Evolutionary conservation across 1,284 basidiomycete genomes (phyloP).

Genomic region (Austropuccinia psidii): DNA sequence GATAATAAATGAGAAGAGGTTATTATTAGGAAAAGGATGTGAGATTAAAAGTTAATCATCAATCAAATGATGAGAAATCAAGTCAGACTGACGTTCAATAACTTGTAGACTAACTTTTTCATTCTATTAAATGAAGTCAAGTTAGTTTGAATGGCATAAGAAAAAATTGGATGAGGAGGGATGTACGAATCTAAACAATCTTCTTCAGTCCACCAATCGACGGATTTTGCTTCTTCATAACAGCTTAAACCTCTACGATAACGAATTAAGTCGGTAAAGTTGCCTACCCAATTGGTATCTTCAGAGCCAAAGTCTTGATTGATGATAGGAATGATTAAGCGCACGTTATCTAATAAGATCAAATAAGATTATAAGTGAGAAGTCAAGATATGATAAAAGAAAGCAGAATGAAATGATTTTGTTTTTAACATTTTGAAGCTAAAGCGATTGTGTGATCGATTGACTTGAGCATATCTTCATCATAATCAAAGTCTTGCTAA

Average conservation of each 20-base stretch:
- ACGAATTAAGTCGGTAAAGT: slow-evolving; percentile 35
- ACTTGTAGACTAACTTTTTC: slow-evolving; percentile 26
- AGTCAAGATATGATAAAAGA: background rate
- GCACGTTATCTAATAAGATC: slow-evolving; percentile 15
- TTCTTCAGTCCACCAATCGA: slow-evolving; percentile 32
- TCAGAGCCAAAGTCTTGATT: slow-evolving; percentile 37
- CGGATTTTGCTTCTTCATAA: background rate
- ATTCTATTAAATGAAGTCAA: background rate
- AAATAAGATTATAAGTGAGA: too few species aligned
- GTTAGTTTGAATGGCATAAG: background rate
- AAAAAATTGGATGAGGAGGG: background rate
- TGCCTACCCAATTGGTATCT: slow-evolving; percentile 36
- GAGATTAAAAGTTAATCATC: background rate
- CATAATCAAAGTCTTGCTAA: slow-evolving; percentile 28
- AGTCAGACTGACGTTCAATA: slow-evolving; percentile 22
- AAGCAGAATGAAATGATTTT: background rate
- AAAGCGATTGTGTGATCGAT: slow-evolving; percentile 35
- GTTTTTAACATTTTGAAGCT: slow-evolving; percentile 8
- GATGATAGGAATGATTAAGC: slow-evolving; percentile 35
- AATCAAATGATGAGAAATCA: background rate
- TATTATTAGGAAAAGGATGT: background rate
- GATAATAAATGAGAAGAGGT: background rate
- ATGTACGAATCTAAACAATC: slow-evolving; percentile 35
- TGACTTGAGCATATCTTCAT: slow-evolving; percentile 34
- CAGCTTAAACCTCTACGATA: background rate